Evolutionary conservation across 495 filamentous ascomycete genomes (phyloP).

Genomic region (Xylaria cubensis): DNA sequence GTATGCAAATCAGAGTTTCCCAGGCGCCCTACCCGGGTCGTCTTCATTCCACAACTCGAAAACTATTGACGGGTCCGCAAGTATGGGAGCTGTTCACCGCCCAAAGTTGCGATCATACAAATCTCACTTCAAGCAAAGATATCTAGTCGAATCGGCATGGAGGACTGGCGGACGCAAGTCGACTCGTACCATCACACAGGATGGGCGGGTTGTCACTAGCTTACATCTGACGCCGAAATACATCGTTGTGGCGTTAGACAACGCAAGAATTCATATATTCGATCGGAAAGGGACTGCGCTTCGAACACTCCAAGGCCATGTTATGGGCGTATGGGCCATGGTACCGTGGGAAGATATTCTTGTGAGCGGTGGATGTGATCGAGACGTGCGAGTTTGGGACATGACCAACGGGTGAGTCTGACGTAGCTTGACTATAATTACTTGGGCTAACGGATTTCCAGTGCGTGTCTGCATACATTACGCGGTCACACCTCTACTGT

Average conservation of each 20-base stretch:
- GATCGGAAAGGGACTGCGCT: slow-evolving; percentile 87
- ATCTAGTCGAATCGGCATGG: slow-evolving; percentile 97
- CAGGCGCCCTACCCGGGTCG: slow-evolving; percentile 44
- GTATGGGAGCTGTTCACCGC: slow-evolving; percentile 36
- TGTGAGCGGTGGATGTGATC: slow-evolving; percentile 95
- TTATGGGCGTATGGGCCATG: slow-evolving; percentile 99
- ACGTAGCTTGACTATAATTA: neutral
- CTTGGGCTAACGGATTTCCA: slow-evolving; percentile 35
- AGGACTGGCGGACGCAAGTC: slow-evolving; percentile 82
- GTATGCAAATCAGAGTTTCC: slow-evolving; percentile 42
- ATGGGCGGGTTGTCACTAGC: slow-evolving; percentile 96
- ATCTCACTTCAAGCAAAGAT: slow-evolving; percentile 96
- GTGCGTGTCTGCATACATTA: slow-evolving; percentile 78
- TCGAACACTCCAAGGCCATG: slow-evolving; percentile 90
- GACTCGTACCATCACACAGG: slow-evolving; percentile 85
- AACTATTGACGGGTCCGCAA: slow-evolving; percentile 48
- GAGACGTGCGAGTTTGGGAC: slow-evolving; percentile 97
- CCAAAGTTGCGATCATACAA: slow-evolving; percentile 73
- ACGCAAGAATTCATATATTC: slow-evolving; percentile 98
- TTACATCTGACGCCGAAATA: slow-evolving; percentile 93
- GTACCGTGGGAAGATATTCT: slow-evolving; percentile 96
- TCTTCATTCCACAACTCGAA: slow-evolving; percentile 42
- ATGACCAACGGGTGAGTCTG: slow-evolving; percentile 83
- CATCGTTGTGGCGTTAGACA: slow-evolving; percentile 96
- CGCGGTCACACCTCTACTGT: slow-evolving; percentile 97